Evolutionary conservation across 78 protist species (phyloP), one percentile per base, ranked within the genome.

Genomic region (Protostelium mycophagum): DNA sequence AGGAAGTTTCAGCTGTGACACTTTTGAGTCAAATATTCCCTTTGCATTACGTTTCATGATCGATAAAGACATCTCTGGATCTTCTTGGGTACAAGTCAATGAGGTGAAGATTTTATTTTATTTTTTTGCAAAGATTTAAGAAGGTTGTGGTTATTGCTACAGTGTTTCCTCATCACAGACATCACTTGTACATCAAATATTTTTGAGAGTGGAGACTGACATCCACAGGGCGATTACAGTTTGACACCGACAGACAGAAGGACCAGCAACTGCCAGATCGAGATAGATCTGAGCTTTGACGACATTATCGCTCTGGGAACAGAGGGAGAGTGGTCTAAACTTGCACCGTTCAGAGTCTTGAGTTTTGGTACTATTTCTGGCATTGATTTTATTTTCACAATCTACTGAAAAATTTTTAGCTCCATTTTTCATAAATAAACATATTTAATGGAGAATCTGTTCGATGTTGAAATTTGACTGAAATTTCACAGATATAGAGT

Each of bases 311-410:
- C 92, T n/a, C 95, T 94, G 89, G 85, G 35, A 1, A 88, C 94
- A 28, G 96, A 94, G 1, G 96, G 96, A 10, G 95, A 90, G n/a
- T 96, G 97, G 97, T 36, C 84, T 37, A 0, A 86, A 83, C 86
- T 98, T 35, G 99, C 99, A 31, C 99, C 99, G 16, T 84, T 98
- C 86, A 96, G 99, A 84, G 95, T 98, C 31, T 90, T 99, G 39
- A 91, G 97, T 35, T 98, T 98, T 83, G 99, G 93, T 83, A 88
- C n/a, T n/a, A n/a, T n/a, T n/a, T n/a, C n/a, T n/a, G n/a, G n/a
- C n/a, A n/a, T n/a, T n/a, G 90, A 9, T 1, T 38, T 35, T 34
- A 25, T 51, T 51, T 51, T 51, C 73, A 51, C 16, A 51, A 9
- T 85, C 36, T 34, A 28, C n/a, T 25, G 16, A 37, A 9, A 1